Percentiles rank a stretch among this genome's conserved stretches.
These are phyloP conservation scores for Pterulicium gracile DNA, from an alignment of 1,284 basidiomycete species.

Conservation along the genomic window DNA sequence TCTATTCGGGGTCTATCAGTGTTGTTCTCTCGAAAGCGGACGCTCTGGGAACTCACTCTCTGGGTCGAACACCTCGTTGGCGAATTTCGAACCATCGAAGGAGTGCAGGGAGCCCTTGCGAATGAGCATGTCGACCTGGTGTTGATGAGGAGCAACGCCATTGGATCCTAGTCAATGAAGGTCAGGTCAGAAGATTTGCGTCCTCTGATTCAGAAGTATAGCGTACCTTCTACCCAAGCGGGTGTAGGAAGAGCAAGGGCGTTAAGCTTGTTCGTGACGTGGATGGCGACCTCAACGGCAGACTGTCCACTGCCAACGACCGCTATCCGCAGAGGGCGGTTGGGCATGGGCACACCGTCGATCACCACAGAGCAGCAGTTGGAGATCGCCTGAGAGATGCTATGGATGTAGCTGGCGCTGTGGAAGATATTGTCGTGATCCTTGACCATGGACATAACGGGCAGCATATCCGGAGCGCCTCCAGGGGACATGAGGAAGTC, in stretches of 20 bases:
- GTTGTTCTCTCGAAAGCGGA: too few species aligned
- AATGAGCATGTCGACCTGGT: slow-evolving; percentile 42
- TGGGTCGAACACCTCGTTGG: slow-evolving; percentile 52
- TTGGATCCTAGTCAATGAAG: not conserved
- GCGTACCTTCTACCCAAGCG: not conserved
- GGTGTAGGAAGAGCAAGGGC: slow-evolving; percentile 11
- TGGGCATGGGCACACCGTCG: not conserved
- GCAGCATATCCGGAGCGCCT: slow-evolving; percentile 33
- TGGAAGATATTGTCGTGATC: not conserved
- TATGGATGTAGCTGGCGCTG: not conserved
- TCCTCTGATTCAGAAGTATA: not conserved
- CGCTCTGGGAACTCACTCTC: slow-evolving; percentile 22
- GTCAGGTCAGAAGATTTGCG: not conserved
- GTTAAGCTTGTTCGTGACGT: slow-evolving; percentile 32
- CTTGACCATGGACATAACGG: slow-evolving; percentile 18
- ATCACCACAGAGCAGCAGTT: not conserved
- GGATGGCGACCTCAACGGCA: slow-evolving; percentile 41
- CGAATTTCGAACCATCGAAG: slow-evolving; percentile 46
- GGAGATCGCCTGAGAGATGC: not conserved
- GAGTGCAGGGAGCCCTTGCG: slow-evolving; percentile 42
- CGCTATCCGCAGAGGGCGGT: slow-evolving; percentile 20
- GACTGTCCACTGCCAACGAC: slow-evolving; percentile 49
- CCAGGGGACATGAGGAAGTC: slow-evolving; percentile 43
- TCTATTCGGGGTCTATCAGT: slow-evolving; percentile 19
- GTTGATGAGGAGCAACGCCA: slow-evolving; percentile 14